phyloP scores from a whole-genome alignment of 345 rosid genomes.

The Eucalyptus curtisii region DNA sequence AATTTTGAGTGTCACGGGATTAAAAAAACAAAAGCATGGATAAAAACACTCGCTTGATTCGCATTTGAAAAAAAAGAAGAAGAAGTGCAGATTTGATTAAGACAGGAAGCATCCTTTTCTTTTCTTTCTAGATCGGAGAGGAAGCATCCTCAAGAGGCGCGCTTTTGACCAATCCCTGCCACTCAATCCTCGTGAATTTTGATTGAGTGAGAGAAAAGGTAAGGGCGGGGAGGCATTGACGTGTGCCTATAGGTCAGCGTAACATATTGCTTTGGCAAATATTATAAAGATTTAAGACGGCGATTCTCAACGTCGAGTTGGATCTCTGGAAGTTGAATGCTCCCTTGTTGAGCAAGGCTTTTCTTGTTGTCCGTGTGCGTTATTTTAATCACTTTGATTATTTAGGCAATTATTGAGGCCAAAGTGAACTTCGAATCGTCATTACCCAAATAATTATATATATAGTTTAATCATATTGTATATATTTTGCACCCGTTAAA shows the following conservation, averaged over 20 bases:
- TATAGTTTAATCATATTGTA: background rate
- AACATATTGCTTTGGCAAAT: background rate
- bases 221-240: background rate
- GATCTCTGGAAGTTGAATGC: too few species aligned
- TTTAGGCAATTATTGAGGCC: background rate
- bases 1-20: too few species aligned
- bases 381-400: background rate
- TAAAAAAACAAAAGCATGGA: too few species aligned
- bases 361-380: background rate
- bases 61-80: too few species aligned
- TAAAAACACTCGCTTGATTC: too few species aligned
- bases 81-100: background rate
- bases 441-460: background rate
- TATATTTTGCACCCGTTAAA: background rate
- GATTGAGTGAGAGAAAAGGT: too few species aligned
- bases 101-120: background rate
- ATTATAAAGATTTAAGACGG: background rate
- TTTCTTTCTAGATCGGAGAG: background rate
- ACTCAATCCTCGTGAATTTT: background rate
- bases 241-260: background rate
- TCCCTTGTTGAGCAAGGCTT: background rate
- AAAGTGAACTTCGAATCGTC: background rate
- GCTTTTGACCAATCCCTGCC: background rate
- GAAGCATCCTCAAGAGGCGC: background rate
- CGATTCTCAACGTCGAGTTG: background rate